Percentiles rank a stretch among this genome's conserved stretches.
Evolutionary conservation across 2,329 filamentous ascomycete genomes (phyloP).

Genomic region (Paraphaeosphaeria sporulosa): DNA sequence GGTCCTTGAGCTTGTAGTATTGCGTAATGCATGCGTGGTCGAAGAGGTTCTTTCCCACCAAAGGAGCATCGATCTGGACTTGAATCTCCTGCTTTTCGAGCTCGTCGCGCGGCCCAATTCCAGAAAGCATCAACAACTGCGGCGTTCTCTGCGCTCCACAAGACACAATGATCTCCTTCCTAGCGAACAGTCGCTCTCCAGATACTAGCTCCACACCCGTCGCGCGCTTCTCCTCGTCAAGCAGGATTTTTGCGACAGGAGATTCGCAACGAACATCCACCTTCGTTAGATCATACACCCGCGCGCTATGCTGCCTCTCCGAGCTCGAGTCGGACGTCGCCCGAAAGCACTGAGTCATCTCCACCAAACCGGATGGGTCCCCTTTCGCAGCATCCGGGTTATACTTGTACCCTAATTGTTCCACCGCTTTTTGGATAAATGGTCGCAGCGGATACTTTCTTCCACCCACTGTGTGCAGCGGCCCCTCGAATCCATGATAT

Average conservation of each 20-base stretch:
- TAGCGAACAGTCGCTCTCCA: conserved; percentile 14
- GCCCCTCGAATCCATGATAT: conserved; percentile 27
- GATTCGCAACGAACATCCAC: conserved; percentile 20
- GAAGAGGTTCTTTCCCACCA: conserved; percentile 35
- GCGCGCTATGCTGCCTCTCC: conserved; percentile 26
- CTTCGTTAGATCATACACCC: conserved; percentile 27
- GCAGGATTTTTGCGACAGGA: conserved; percentile 22
- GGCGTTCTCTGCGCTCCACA: conserved; percentile 49
- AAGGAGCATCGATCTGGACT: conserved; percentile 22
- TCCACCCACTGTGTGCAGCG: not conserved
- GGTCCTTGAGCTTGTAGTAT: conserved; percentile 28
- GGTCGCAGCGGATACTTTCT: too few relatives aligned
- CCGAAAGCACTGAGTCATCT: conserved; percentile 22
- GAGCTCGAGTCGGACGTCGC: conserved; percentile 21
- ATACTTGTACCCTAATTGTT: too few relatives aligned
- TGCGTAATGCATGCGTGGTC: conserved; percentile 25
- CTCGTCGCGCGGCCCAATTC: conserved; percentile 38
- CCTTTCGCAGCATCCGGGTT: not conserved
- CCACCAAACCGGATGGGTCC: too few relatives aligned
- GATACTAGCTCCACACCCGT: conserved; percentile 45
- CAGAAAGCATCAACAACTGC: conserved; percentile 49
- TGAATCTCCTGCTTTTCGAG: conserved; percentile 23
- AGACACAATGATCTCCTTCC: conserved; percentile 54
- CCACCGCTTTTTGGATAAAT: too few relatives aligned
- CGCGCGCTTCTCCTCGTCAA: conserved; percentile 21